Conservation (phyloP, 805 yeast genomes). For the Metschnikowia colocasiae region DNA sequence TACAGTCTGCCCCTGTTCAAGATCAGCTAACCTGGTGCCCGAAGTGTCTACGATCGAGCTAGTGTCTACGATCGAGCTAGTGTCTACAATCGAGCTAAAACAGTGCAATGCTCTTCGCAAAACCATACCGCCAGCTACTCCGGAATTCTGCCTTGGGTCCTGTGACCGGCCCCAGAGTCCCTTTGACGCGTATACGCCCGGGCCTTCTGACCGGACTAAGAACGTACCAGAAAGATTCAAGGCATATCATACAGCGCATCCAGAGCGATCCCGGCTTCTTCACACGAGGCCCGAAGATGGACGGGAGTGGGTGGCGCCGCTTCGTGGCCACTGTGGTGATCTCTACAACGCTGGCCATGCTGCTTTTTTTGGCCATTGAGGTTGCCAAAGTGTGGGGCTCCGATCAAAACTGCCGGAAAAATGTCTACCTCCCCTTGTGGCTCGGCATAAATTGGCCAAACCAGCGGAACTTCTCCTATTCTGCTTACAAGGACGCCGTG, state of each 20-base stretch:
- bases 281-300: background rate
- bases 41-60: too few relatives aligned
- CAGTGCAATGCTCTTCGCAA: background rate
- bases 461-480: constrained; percentile 23
- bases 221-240: background rate
- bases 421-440: constrained; percentile 26
- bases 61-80: too few relatives aligned
- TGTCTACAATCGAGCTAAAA: too few relatives aligned
- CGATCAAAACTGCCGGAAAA: constrained; percentile 7
- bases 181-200: background rate
- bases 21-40: background rate
- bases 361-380: constrained; percentile 22
- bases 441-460: constrained; percentile 27
- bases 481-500: constrained; percentile 17
- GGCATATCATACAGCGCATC: constrained; percentile 10
- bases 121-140: too few relatives aligned
- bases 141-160: background rate
- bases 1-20: background rate
- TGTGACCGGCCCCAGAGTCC: background rate
- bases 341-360: constrained; percentile 25
- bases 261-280: constrained; percentile 11
- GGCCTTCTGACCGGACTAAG: background rate
- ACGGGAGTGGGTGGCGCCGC: constrained; percentile 21
- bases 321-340: constrained; percentile 19
- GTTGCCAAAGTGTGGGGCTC: constrained; percentile 11